Evolutionary conservation across 1,284 basidiomycete genomes (phyloP), one percentile per base, ranked within the genome.

Genomic region (Volvariella surrecta): DNA sequence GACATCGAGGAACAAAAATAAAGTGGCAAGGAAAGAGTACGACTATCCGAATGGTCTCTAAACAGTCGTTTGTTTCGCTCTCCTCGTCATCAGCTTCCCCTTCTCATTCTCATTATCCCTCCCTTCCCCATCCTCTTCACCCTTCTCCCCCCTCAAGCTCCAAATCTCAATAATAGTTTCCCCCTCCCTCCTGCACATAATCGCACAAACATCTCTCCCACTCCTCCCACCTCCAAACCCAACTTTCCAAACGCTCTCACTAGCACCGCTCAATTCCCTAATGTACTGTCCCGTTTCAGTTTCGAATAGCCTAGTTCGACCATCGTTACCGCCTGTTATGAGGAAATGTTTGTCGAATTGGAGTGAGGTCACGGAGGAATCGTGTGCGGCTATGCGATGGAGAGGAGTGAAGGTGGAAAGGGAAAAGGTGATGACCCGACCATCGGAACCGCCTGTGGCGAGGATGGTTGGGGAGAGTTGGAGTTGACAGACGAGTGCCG

Each of bases 91-190:
- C 24, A 6, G 6, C 11, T 28, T 11, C 24, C 6, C 11, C n/a
- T n/a, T n/a, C 24, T 28, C 24, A 39, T 37, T 48, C 39, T 61
- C 60, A 49, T 54, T 60, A n/a, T 77, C 75, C 24, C 24, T 28
- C 24, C 24, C 24, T 28, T 28, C 24, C 24, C 6, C 11, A n/a
- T n/a, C n/a, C 24, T 28, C 24, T 40, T 37, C 50, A 41, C 61
- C 60, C 49, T 54, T 60, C 15, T 77, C 75, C 24, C 24, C 24
- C 51, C 70, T 64, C 62, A 84, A 77, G 50, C 75, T 77, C 82
- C 83, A 86, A 45, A 96, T 80, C 67, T 96, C 93, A 63, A 95
- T 80, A n/a, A 88, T 80, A 35, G 89, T 95, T 70, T 84, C 86
- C 32, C 84, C 88, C 37, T 74, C 79, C 45, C 89, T 72, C 68